These are phyloP conservation scores for Vigna reflexopilosa DNA, from an alignment of 306 rosid genomes.

Conservation along the genomic window DNA sequence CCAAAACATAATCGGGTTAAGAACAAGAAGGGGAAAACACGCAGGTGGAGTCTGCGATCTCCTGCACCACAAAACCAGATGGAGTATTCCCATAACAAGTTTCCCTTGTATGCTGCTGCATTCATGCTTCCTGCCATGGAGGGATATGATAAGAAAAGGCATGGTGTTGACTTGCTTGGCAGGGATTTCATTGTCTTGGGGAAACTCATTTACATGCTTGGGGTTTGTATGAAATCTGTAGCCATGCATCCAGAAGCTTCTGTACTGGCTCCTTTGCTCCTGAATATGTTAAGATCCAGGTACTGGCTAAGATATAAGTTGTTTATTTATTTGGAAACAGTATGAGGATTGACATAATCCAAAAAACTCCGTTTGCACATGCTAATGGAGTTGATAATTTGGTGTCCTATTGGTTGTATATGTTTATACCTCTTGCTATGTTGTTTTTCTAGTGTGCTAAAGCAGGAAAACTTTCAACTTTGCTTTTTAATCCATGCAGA, in stretches of 20 bases:
- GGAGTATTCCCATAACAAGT: slow-evolving; percentile 84
- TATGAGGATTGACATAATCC: slow-evolving; percentile 22
- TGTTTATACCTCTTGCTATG: slow-evolving; percentile 27
- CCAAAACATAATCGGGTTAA: slow-evolving; percentile 61
- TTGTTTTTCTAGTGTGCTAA: slow-evolving; percentile 24
- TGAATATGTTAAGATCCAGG: slow-evolving; percentile 90
- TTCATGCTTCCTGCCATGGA: slow-evolving; percentile 98
- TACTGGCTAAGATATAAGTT: slow-evolving; percentile 45
- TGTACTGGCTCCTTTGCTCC: slow-evolving; percentile 76
- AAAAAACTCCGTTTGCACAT: not conserved
- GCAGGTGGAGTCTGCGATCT: slow-evolving; percentile 76
- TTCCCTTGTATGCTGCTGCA: slow-evolving; percentile 94
- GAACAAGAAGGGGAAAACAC: slow-evolving; percentile 84
- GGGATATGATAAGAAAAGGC: slow-evolving; percentile 91
- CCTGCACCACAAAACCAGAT: slow-evolving; percentile 55
- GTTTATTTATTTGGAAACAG: slow-evolving; percentile 33
- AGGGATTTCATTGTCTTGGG: slow-evolving; percentile 94
- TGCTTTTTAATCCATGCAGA: slow-evolving; percentile 56
- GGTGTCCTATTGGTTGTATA: slow-evolving; percentile 11
- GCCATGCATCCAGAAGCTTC: slow-evolving; percentile 97
- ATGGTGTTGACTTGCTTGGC: slow-evolving; percentile 88
- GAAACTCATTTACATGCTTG: slow-evolving; percentile 88
- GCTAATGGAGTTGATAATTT: slow-evolving; percentile 33
- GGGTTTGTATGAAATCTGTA: slow-evolving; percentile 93
- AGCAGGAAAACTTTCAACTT: slow-evolving; percentile 34